These are phyloP conservation scores for Phytophthora citricola DNA, from an alignment of 352 stramenopile genomes.

Conservation along the genomic window DNA sequence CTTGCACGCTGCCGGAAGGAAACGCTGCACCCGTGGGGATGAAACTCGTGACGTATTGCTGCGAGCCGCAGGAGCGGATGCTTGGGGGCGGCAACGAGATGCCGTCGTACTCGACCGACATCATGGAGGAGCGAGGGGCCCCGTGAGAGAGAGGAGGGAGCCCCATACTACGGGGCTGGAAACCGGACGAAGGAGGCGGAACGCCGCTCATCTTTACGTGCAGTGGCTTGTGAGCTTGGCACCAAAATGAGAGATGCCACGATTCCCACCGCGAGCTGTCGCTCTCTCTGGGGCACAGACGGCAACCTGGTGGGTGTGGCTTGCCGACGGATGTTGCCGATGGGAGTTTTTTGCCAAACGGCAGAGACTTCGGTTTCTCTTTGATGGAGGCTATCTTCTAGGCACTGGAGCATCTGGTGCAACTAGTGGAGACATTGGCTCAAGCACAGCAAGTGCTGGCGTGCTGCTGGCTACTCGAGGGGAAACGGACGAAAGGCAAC, in stretches of 20 bases:
- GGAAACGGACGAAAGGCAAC: conserved; percentile 19
- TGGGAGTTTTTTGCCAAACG: conserved; percentile 16
- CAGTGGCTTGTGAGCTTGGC: conserved; percentile 23
- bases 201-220: conserved; percentile 26
- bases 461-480: not conserved
- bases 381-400: conserved; percentile 13
- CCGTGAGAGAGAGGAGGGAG: conserved; percentile 43
- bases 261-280: not conserved
- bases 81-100: conserved; percentile 67
- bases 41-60: conserved; percentile 79
- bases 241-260: conserved; percentile 41
- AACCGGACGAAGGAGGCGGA: conserved; percentile 37
- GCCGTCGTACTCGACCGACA: conserved; percentile 70
- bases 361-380: conserved; percentile 38
- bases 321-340: conserved; percentile 10
- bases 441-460: conserved; percentile 9
- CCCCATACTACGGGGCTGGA: conserved; percentile 28
- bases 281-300: conserved; percentile 2
- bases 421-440: conserved; percentile 10
- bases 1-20: conserved; percentile 60
- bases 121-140: conserved; percentile 48
- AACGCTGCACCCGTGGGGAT: conserved; percentile 76
- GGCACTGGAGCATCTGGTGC: conserved; percentile 25
- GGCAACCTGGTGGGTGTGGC: conserved; percentile 9
- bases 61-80: conserved; percentile 77